phyloP scores from a whole-genome alignment of 306 rosid genomes.

The Gynostemma pentaphyllum region DNA sequence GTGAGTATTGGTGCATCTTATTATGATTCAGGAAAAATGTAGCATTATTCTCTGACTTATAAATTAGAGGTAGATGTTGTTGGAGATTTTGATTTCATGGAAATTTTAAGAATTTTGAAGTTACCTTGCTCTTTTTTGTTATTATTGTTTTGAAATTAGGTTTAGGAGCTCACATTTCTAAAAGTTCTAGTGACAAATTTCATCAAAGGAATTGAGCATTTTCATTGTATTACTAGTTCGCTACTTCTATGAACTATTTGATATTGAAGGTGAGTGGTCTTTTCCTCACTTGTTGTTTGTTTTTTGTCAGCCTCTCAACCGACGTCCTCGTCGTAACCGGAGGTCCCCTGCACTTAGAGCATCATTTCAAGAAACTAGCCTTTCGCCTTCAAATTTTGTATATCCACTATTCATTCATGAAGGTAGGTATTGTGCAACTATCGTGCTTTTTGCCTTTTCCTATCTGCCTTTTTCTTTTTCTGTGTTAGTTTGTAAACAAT shows the following conservation, averaged over 20 bases:
- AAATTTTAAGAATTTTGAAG: background rate
- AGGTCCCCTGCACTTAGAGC: conserved; percentile 48
- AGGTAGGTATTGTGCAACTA: conserved; percentile 32
- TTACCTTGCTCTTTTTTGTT: background rate
- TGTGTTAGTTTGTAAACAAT: background rate
- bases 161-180: background rate
- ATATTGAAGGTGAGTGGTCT: background rate
- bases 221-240: background rate
- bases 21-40: no score
- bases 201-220: background rate
- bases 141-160: background rate
- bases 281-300: conserved; percentile 9
- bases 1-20: conserved; percentile 29
- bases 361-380: conserved; percentile 76
- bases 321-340: conserved; percentile 85
- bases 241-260: background rate
- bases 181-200: background rate
- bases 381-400: conserved; percentile 81
- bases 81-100: background rate
- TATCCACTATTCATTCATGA: conserved; percentile 96
- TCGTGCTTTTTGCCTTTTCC: background rate
- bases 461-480: background rate
- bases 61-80: background rate
- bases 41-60: background rate
- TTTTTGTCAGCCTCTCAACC: conserved; percentile 43